Evolutionary conservation across 2,329 filamentous ascomycete species (phyloP), one percentile per base, ranked within the genome.

Genomic region (Hymenoscyphus scutula): DNA sequence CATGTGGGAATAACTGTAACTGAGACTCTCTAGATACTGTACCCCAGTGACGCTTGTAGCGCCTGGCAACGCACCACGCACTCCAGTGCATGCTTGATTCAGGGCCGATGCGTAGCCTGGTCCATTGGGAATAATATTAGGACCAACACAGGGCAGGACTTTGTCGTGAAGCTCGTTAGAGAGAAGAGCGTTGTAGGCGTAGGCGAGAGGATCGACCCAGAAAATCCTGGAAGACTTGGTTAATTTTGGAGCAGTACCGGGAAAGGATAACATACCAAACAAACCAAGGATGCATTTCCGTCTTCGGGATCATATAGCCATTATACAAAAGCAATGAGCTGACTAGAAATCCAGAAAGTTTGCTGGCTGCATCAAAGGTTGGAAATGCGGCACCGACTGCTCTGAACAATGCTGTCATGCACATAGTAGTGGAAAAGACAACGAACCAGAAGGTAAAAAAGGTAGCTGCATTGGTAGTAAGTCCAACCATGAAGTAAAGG

Each of bases 301-400:
- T 8, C 3, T 11, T 8, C 11, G 32, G 13, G 2, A 34, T 13
- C 3, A 13, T 8, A n/a, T 53, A 59, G 15, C 58, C 58, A 15
- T 3, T 15, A 13, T 53, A 59, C 4, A 59, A 23, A 1, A 59
- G 2, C 2, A 27, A 30, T 1, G 15, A 0, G 25, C 2, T 58
- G 15, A 51, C 3, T 13, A 30, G 3, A 51, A 51, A 19, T 19
- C 87, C 86, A 62, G 82, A 81, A 72, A 89, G 86, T 8, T 86
- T 79, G 15, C 89, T 84, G 1, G 86, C 85, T 63, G 87, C 85
- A 67, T 89, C 85, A 54, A 89, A 87, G 2, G 82, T 81, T 0
- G 84, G 84, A 2, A 83, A 87, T 15, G 89, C 76, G 1, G 85
- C 79, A 1, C 86, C 87, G 67, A 89, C 87, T 82, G 88, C 87